Evolutionary conservation across 1,139 yeast species (phyloP).

Genomic region (Taphrina communis): DNA sequence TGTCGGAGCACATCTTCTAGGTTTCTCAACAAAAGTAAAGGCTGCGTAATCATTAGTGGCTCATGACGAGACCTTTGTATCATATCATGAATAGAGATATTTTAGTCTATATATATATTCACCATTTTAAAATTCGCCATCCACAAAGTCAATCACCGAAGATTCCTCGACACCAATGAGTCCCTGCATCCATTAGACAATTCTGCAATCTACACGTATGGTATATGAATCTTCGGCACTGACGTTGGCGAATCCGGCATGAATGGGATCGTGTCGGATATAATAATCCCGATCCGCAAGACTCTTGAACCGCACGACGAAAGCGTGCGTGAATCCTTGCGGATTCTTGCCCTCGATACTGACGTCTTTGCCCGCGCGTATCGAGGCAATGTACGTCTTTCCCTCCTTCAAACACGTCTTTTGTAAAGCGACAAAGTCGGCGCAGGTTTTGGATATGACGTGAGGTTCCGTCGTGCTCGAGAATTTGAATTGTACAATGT

Average conservation of each 20-base stretch:
- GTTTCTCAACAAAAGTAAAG: background rate
- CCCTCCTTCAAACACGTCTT: slow-evolving; percentile 21
- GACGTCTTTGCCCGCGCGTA: slow-evolving; percentile 33
- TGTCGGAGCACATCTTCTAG: background rate
- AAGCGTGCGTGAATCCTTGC: slow-evolving; percentile 32
- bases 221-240: background rate
- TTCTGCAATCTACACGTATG: background rate
- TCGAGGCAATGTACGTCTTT: slow-evolving; percentile 30
- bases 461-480: slow-evolving; percentile 15
- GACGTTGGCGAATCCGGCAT: slow-evolving; percentile 30
- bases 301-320: slow-evolving; percentile 23
- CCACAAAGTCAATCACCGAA: slow-evolving; percentile 22
- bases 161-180: slow-evolving; percentile 19
- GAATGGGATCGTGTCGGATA: slow-evolving; percentile 32
- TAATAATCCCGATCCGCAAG: slow-evolving; percentile 38
- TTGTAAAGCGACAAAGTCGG: slow-evolving; percentile 20
- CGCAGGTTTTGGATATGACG: slow-evolving; percentile 21
- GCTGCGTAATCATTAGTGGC: background rate
- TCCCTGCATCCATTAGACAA: background rate
- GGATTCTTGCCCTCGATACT: slow-evolving; percentile 29
- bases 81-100: slow-evolving; percentile 1
- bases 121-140: slow-evolving; percentile 12
- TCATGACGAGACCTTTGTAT: background rate
- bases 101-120: background rate
- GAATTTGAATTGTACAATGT: slow-evolving; percentile 36